These are phyloP conservation scores for Paraphoma sp. DNA, from an alignment of 2,329 filamentous ascomycete species.

Conservation along the genomic window DNA sequence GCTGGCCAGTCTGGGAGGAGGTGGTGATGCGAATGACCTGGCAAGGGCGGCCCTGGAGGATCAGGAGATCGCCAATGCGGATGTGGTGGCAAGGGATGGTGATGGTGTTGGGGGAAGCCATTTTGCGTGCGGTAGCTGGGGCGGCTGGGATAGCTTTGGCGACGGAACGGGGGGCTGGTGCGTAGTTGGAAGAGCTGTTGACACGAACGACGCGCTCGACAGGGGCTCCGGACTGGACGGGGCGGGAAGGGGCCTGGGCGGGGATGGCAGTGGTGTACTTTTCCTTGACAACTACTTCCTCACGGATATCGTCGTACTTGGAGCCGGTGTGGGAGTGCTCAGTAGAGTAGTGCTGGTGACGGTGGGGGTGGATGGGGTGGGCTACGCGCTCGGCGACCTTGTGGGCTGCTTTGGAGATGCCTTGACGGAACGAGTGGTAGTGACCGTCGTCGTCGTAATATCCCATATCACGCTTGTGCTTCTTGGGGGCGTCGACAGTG, in stretches of 20 bases:
- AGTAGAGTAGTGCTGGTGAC: slow-evolving; percentile 52
- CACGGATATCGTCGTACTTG: slow-evolving; percentile 44
- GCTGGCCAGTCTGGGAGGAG: slow-evolving; percentile 96
- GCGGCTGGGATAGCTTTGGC: slow-evolving; percentile 16
- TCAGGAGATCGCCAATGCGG: slow-evolving; percentile 97
- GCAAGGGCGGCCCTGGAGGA: slow-evolving; percentile 98
- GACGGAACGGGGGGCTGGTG: neutral
- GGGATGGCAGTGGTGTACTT: slow-evolving; percentile 44
- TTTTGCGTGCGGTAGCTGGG: slow-evolving; percentile 39
- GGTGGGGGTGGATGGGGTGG: slow-evolving; percentile 67
- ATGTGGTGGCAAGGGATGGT: slow-evolving; percentile 99
- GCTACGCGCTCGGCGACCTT: slow-evolving; percentile 66
- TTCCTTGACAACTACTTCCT: slow-evolving; percentile 59
- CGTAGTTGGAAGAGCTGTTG: slow-evolving; percentile 47
- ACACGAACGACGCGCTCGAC: slow-evolving; percentile 35
- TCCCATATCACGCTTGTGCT: slow-evolving; percentile 70
- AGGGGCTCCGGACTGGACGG: slow-evolving; percentile 48
- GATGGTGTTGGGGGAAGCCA: slow-evolving; percentile 80
- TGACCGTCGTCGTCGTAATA: slow-evolving; percentile 82
- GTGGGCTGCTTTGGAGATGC: slow-evolving; percentile 64
- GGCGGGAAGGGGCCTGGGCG: slow-evolving; percentile 35
- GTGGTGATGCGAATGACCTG: slow-evolving; percentile 99
- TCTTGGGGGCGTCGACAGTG: slow-evolving; percentile 59
- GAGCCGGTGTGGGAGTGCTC: slow-evolving; percentile 44
- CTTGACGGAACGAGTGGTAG: slow-evolving; percentile 77